A percentile compares a stretch with the other conserved stretches of the same genome.
Conservation (phyloP, 495 filamentous ascomycete species). For the Cudoniella acicularis region DNA sequence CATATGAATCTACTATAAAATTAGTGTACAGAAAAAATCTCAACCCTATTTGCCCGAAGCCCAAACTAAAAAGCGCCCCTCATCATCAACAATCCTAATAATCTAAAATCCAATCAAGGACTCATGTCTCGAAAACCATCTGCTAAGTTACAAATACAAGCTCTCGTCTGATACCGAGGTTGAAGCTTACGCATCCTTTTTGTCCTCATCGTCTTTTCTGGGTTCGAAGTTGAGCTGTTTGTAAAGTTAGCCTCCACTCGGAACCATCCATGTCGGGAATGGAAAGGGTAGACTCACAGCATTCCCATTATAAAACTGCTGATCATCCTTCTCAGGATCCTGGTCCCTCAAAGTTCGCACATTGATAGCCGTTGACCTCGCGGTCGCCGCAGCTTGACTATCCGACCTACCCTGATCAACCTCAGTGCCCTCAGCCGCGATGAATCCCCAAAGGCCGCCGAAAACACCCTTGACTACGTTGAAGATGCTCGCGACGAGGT, state of each 20-base stretch:
- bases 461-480: conserved; percentile 48
- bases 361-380: conserved; percentile 14
- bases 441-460: conserved; percentile 48
- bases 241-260: neutral
- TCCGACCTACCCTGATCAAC: conserved; percentile 10
- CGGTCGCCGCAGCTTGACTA: neutral
- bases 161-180: neutral
- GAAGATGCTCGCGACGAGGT: conserved; percentile 29
- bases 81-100: too few relatives aligned
- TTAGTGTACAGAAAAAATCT: too few relatives aligned
- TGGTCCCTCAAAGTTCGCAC: conserved; percentile 51
- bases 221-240: conserved; percentile 72
- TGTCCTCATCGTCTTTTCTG: conserved; percentile 53
- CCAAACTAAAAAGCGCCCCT: too few relatives aligned
- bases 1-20: too few relatives aligned
- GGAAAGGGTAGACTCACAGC: conserved; percentile 50
- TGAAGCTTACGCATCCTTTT: conserved; percentile 18
- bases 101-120: too few relatives aligned
- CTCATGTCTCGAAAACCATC: too few relatives aligned
- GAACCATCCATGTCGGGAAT: neutral
- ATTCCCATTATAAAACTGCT: conserved; percentile 86
- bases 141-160: neutral
- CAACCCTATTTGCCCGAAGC: too few relatives aligned
- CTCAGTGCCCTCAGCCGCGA: conserved; percentile 24
- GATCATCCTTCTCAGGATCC: conserved; percentile 38